These are phyloP conservation scores for Avicennia marina DNA, from an alignment of 257 asterid genomes.

Conservation along the genomic window DNA sequence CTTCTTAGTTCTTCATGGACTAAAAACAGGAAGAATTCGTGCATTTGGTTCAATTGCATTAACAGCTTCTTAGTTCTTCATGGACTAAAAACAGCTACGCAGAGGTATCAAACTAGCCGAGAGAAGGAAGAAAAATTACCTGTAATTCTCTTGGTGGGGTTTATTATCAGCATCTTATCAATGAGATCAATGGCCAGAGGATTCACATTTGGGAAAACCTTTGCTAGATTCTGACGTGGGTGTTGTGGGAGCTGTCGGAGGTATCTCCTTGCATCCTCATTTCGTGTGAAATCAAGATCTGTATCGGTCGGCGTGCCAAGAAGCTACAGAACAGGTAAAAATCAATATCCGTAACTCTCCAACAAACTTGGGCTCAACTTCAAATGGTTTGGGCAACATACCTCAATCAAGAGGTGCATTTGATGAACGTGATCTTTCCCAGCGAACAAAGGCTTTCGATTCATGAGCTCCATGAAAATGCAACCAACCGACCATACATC, in stretches of 20 bases:
- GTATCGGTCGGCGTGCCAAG: constrained; percentile 89
- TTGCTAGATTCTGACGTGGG: constrained; percentile 68
- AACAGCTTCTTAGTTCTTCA: no score
- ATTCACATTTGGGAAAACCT: constrained; percentile 72
- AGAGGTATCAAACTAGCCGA: not conserved
- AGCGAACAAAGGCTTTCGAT: constrained; percentile 77
- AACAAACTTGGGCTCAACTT: not conserved
- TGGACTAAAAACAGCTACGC: no score
- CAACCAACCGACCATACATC: constrained; percentile 99
- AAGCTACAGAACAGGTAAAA: constrained; percentile 41
- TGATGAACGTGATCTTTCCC: constrained; percentile 99
- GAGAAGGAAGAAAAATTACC: constrained; percentile 33
- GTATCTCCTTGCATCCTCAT: constrained; percentile 82
- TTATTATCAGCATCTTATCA: constrained; percentile 82
- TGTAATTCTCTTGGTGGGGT: constrained; percentile 80
- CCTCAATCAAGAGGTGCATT: constrained; percentile 76
- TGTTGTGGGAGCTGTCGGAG: constrained; percentile 75
- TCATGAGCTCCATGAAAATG: constrained; percentile 96
- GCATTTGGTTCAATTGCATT: not conserved
- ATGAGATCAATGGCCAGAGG: constrained; percentile 85
- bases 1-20: no score
- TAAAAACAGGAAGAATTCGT: no score
- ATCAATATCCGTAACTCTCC: not conserved
- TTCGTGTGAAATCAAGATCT: constrained; percentile 61
- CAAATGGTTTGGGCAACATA: not conserved